Evolutionary conservation across 805 yeast genomes (phyloP).

Genomic region (Kodamaea lidongshanica): DNA sequence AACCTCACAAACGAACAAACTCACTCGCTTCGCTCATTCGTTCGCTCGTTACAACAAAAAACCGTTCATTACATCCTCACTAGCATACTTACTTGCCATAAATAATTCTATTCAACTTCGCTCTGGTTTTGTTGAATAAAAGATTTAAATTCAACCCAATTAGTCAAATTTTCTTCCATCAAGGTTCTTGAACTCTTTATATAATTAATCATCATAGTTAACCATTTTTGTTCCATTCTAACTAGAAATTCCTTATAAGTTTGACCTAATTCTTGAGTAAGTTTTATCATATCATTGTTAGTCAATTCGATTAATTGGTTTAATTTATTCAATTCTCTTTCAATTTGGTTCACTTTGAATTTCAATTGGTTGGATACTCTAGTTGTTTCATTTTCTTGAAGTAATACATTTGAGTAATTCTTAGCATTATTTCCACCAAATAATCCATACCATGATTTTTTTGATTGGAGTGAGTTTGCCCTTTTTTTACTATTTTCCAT

Average conservation of each 20-base stretch:
- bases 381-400: conserved; percentile 4
- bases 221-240: conserved; percentile 39
- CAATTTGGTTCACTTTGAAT: conserved; percentile 28
- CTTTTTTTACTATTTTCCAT: conserved; percentile 22
- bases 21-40: too few species aligned
- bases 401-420: conserved; percentile 8
- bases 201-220: conserved; percentile 31
- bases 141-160: conserved; percentile 31
- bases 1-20: too few species aligned
- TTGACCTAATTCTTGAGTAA: conserved; percentile 38
- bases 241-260: conserved; percentile 33
- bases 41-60: too few species aligned
- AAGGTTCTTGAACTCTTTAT: conserved; percentile 29
- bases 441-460: conserved; percentile 38
- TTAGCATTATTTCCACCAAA: conserved; percentile 38
- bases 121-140: too few species aligned
- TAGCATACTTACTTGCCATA: too few species aligned
- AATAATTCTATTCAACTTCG: too few species aligned
- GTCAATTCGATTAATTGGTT: conserved; percentile 43
- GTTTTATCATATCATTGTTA: conserved; percentile 36
- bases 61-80: too few species aligned
- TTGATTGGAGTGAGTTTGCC: conserved; percentile 13
- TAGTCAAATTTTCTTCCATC: conserved; percentile 24
- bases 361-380: conserved; percentile 16
- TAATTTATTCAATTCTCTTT: conserved; percentile 39